These are phyloP conservation scores for Blastobotrys petasosporus DNA, from an alignment of 1,139 yeast species.

Conservation along the genomic window DNA sequence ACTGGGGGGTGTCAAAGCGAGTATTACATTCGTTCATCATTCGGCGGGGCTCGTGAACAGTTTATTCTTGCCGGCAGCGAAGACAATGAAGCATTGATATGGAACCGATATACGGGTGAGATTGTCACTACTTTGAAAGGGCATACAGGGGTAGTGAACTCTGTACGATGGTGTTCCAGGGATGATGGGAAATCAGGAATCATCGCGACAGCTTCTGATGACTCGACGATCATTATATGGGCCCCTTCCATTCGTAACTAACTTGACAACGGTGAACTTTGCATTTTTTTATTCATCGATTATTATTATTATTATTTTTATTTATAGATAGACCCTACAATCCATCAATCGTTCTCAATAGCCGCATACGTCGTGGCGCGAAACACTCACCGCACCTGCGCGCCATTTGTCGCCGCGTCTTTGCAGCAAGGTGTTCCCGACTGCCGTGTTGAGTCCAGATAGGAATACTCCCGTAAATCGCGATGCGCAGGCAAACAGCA, in stretches of 20 bases:
- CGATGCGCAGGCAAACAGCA: background rate
- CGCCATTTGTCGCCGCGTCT: too few relatives aligned
- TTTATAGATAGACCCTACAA: too few relatives aligned
- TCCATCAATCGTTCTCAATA: too few relatives aligned
- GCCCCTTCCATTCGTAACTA: background rate
- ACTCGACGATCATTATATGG: slow-evolving; percentile 7
- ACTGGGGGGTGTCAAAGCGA: slow-evolving; percentile 63
- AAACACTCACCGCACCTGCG: too few relatives aligned
- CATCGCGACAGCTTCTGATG: slow-evolving; percentile 8
- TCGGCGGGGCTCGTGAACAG: slow-evolving; percentile 66
- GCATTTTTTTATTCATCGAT: background rate
- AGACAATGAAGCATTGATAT: slow-evolving; percentile 70
- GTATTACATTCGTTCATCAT: slow-evolving; percentile 69
- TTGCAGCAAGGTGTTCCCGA: too few relatives aligned
- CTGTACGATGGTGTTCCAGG: slow-evolving; percentile 63
- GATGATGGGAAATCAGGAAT: too few relatives aligned
- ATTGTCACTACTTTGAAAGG: slow-evolving; percentile 58
- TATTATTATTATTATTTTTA: background rate
- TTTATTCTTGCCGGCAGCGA: slow-evolving; percentile 77
- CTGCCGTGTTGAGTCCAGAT: too few relatives aligned
- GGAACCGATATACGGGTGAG: slow-evolving; percentile 74
- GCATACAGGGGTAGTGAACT: slow-evolving; percentile 65
- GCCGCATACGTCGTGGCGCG: too few relatives aligned
- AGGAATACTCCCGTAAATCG: too few relatives aligned
- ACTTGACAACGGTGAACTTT: background rate